Base-by-base conservation (phyloP, 2,329 filamentous ascomycete species). In the Teratosphaeria gauchensis region DNA sequence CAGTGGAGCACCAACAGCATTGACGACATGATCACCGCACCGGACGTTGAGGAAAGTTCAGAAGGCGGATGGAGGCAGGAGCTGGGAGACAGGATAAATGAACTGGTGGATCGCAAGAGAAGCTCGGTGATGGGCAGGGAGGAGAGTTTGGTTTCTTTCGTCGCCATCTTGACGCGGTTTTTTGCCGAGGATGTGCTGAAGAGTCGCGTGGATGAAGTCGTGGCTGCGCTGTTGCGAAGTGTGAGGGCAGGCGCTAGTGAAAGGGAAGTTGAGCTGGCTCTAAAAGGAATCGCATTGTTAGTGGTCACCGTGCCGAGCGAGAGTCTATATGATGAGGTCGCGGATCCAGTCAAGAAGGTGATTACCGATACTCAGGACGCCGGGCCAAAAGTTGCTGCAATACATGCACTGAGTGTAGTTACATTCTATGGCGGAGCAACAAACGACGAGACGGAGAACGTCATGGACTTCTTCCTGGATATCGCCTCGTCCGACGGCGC, bases 401-500 rank as follows among this genome's bases (percentile, higher is more conserved):
- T 95, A n/a, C 84, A 88, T 67, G 82, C 87, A 12, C 81, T 95
- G 56, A 82, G 84, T 38, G 80, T 88, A n/a, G 84, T 84, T 28
- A 83, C 87, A 1, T 84, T 89, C 65, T 92, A 90, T 65, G 88
- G 87, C 16, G 90, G 90, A 1, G 88, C 87, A 1, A 82, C 83
- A 4, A 80, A 84, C 32, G 83, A 86, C 33, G 86, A 85, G 21
- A 68, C 85, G 0, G 77, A 87, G 48, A 86, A 91, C 35, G 77
- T 89, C 53, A 87, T 95, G 78, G 83, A 86, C 2, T 89, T 87
- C 63, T 76, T 92, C 31, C 75, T 92, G 11, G 88, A 91, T 59
- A 89, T 95, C 55, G 78, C 91, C 19, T 85, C 89, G 61, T 89
- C 86, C 7, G 90, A 96, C 64, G 91, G 91, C 2, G 80, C 87